phyloP scores from a whole-genome alignment of 139 green algal genomes.

The Coccomyxa sp. region DNA sequence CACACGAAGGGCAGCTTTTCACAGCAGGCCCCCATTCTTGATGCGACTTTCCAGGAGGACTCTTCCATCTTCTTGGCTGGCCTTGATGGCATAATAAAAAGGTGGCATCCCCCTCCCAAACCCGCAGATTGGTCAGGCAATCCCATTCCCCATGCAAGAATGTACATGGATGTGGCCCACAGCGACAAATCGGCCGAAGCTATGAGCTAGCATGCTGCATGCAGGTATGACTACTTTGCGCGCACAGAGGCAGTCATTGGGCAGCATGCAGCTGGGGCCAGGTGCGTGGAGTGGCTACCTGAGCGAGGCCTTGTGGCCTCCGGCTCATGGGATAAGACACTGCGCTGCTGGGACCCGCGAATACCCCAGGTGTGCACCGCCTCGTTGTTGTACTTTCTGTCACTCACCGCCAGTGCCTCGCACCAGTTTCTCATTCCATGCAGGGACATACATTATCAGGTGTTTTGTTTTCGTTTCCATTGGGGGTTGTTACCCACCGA shows the following conservation, averaged over 20 bases:
- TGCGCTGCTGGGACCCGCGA: slow-evolving; percentile 75
- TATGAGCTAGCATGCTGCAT: background rate
- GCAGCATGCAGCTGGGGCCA: slow-evolving; percentile 35
- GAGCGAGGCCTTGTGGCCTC: slow-evolving; percentile 52
- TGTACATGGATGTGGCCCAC: background rate
- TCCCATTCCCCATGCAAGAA: no score
- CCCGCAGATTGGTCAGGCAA: background rate
- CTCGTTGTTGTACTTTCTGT: background rate
- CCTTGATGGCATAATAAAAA: slow-evolving; percentile 53
- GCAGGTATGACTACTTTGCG: slow-evolving; percentile 52
- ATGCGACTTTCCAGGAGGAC: slow-evolving; percentile 62
- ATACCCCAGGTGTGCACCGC: slow-evolving; percentile 13
- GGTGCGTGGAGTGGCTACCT: slow-evolving; percentile 48
- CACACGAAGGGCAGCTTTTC: slow-evolving; percentile 30
- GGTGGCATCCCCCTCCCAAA: slow-evolving; percentile 25
- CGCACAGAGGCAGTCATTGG: slow-evolving; percentile 33
- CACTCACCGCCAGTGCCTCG: background rate
- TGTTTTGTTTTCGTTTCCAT: background rate
- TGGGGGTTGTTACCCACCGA: no score
- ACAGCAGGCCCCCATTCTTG: slow-evolving; percentile 62
- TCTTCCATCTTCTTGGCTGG: slow-evolving; percentile 44
- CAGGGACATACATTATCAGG: background rate
- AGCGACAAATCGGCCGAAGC: background rate
- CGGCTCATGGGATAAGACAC: slow-evolving; percentile 66
- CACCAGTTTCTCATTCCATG: background rate